Evolutionary conservation across 768 basidiomycete species (phyloP), one percentile per base, ranked within the genome.

Genomic region (Sutorius australiensis): DNA sequence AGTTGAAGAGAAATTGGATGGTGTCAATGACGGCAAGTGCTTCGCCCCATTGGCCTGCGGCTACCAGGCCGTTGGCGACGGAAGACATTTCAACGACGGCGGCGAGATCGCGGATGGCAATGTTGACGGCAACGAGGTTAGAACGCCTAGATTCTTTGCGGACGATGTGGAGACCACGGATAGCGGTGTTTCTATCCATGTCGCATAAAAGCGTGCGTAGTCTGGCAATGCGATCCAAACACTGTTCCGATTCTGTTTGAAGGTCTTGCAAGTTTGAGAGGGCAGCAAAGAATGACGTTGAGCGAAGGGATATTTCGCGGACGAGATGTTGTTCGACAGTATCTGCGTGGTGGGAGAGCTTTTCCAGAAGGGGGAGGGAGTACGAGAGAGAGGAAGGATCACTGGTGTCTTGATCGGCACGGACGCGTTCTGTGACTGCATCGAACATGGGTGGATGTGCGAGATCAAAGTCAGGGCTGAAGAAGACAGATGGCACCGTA

Each of bases 281-380:
- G 7, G 97, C 97, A 5, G 95, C 87, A 63, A 98, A 99, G 80
- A 99, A 99, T 1, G 93, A 92, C 1, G 90, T 81, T 0, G 94
- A 92, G 13, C 95, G 87, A 10, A 88, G 75, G 9, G 89, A 88
- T 41, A 99, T 95, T 70, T 98, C 97, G 55, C 84, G 84, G 5
- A 95, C 82, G 51, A 99, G 87, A 69, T 99, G 95, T 54, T 92
- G 85, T 66, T 99, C 97, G 56, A 98, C 82, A 1, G 88, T 88
- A 67, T 98, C 97, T 2, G 95, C 86, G 63, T 95, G 87, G 51
- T 92, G 87, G 10, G 93, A 94, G 57, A 98, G 83, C 61, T 84
- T 87, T 66, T 98, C 95, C 10, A 95, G 84, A 4, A 95, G 74
- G 0, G 87, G 88, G 2, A 87, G 76, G 5, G 85, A 78, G 67